Conservation (phyloP, 495 filamentous ascomycete species). For the Talaromyces borbonicus region DNA sequence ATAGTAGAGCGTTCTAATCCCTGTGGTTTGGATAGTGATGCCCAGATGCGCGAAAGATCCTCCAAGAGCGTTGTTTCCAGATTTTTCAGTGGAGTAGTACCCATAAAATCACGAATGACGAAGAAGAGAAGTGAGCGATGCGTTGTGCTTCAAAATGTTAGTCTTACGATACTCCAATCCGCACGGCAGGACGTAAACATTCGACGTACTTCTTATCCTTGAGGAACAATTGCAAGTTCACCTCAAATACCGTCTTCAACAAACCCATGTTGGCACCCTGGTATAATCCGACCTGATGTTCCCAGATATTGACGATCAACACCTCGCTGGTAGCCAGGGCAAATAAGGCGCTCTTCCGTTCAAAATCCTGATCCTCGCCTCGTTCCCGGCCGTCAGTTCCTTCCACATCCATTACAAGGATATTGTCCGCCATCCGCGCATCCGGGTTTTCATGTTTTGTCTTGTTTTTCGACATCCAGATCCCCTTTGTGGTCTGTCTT, state of each 20-base stretch:
- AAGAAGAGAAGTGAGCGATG: conserved; percentile 94
- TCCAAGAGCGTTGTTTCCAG: conserved; percentile 82
- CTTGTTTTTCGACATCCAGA: conserved; percentile 98
- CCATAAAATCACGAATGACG: conserved; percentile 94
- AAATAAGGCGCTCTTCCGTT: conserved; percentile 94
- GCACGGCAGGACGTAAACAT: background rate
- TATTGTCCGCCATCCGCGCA: conserved; percentile 82
- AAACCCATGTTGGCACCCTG: conserved; percentile 98
- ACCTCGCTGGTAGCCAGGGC: conserved; percentile 97
- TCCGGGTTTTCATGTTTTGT: conserved; percentile 29
- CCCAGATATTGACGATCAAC: conserved; percentile 97
- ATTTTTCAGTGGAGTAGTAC: conserved; percentile 78
- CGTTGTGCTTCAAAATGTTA: conserved; percentile 50
- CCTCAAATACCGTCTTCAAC: conserved; percentile 96
- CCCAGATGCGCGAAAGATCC: conserved; percentile 86
- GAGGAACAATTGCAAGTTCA: conserved; percentile 90
- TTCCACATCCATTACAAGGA: conserved; percentile 98
- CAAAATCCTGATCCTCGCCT: conserved; percentile 97
- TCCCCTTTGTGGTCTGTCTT: conserved; percentile 95
- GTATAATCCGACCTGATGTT: conserved; percentile 95
- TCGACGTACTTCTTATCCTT: conserved; percentile 83
- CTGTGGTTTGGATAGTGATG: conserved; percentile 76
- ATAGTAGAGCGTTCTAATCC: conserved; percentile 84
- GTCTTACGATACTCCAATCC: no score
- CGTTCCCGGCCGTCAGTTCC: conserved; percentile 94